Evolutionary conservation across 148 eudicot species (phyloP), one percentile per base, ranked within the genome.

Genomic region (Cornus florida): DNA sequence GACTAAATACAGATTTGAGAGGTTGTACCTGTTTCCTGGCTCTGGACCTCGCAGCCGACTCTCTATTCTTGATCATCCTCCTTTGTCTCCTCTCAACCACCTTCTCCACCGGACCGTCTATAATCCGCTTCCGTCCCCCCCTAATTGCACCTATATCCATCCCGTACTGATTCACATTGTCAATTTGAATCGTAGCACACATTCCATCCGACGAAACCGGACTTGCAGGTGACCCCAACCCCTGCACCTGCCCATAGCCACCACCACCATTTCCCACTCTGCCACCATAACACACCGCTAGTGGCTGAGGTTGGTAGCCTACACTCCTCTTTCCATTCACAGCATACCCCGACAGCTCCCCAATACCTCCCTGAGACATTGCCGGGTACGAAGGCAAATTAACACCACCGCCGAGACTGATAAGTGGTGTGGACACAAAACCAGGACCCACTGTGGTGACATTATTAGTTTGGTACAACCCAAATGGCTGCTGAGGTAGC

Each of bases 11-110:
- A 62, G 23, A 0, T 17, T 13, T 17, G 66, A 6, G 43, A 5
- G 22, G 24, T 28, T 12, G 31, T 75, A 95, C 98, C 96, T 93
- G 99, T 69, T 93, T 95, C 80, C 99, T 83, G 57, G 99, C 99
- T 81, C 99, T 81, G 10, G 99, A 95, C 84, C 99, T 84, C 3
- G 99, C 99, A 0, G 99, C 99, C 0, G 99, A 95, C 80, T 93
- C 97, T 59, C 98, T 71, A 53, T 95, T 95, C 87, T 93, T 93
- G 62, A 93, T 91, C 98, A 93, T 93, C 83, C 98, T 87, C 77
- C 93, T 81, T 78, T 93, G 99, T 83, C 95, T 84, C 88, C 98
- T 89, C 86, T 93, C 94, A 69, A 92, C 98, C 75, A 92, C 99
- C 77, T 86, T 89, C 88, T 93, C 98, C 59, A 91, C 91, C 1